phyloP scores from a whole-genome alignment of 2,329 filamentous ascomycete species.

The Beauveria rudraprayagi region DNA sequence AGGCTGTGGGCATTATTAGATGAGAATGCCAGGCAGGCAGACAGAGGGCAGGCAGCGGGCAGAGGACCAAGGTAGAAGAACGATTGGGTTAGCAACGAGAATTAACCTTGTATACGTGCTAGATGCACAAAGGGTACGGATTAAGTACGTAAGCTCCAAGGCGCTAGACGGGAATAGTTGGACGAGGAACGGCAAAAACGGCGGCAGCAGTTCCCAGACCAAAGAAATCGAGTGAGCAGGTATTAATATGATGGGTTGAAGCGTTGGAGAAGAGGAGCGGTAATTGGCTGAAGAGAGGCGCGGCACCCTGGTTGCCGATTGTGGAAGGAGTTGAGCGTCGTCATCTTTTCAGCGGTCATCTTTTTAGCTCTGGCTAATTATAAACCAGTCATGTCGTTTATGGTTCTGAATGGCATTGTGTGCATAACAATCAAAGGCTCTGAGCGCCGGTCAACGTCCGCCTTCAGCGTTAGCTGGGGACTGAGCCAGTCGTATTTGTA shows the following conservation, averaged over 20 bases:
- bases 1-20: neutral
- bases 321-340: slow-evolving; percentile 7
- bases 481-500: too few species aligned
- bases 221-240: neutral
- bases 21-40: neutral
- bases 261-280: neutral
- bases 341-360: neutral
- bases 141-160: slow-evolving; percentile 1
- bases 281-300: slow-evolving; percentile 3
- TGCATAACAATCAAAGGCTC: too few species aligned
- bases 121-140: too few species aligned
- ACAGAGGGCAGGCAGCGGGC: neutral
- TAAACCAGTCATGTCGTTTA: too few species aligned
- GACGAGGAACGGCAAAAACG: neutral
- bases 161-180: neutral
- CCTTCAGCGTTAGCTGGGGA: too few species aligned
- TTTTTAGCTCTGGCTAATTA: neutral
- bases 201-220: neutral
- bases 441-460: too few species aligned
- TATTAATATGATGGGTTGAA: neutral
- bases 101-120: neutral
- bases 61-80: neutral
- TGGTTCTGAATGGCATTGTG: too few species aligned
- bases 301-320: slow-evolving; percentile 1
- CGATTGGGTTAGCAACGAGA: neutral